Conservation (phyloP, 2,329 filamentous ascomycete species). For the Talaromyces amestolkiae region DNA sequence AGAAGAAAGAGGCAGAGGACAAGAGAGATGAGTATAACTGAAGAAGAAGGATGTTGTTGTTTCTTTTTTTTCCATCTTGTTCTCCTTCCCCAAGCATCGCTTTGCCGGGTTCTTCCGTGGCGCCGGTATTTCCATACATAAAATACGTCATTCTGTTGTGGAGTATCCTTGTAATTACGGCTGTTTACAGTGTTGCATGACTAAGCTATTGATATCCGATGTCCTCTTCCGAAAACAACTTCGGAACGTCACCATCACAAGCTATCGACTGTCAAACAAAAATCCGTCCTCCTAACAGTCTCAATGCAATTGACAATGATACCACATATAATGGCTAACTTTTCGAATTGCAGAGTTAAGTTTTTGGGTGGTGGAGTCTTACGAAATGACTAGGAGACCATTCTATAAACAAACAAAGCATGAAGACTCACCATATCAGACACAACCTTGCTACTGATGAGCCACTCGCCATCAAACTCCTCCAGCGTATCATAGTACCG, state of each 20-base stretch:
- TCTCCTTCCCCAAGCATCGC: not conserved
- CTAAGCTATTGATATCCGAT: not conserved
- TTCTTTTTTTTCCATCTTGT: not conserved
- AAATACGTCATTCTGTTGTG: not conserved
- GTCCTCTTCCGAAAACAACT: not conserved
- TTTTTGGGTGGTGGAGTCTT: not conserved
- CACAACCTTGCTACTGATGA: not conserved
- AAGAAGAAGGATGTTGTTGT: not conserved
- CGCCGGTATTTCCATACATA: not conserved
- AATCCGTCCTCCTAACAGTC: no score
- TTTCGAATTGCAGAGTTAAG: not conserved
- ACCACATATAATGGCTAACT: not conserved
- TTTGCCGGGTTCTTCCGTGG: conserved; percentile 6
- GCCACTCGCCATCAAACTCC: not conserved
- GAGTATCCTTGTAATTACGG: not conserved
- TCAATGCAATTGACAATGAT: not conserved
- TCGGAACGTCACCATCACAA: not conserved
- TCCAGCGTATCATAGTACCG: not conserved
- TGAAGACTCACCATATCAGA: not conserved
- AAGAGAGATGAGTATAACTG: not conserved
- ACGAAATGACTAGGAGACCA: not conserved
- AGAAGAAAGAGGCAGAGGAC: not conserved
- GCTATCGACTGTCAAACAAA: not conserved
- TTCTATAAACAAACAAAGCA: not conserved
- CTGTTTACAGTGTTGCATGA: not conserved